Conservation (phyloP, 495 filamentous ascomycete genomes). For the Aspergillus leporis region DNA sequence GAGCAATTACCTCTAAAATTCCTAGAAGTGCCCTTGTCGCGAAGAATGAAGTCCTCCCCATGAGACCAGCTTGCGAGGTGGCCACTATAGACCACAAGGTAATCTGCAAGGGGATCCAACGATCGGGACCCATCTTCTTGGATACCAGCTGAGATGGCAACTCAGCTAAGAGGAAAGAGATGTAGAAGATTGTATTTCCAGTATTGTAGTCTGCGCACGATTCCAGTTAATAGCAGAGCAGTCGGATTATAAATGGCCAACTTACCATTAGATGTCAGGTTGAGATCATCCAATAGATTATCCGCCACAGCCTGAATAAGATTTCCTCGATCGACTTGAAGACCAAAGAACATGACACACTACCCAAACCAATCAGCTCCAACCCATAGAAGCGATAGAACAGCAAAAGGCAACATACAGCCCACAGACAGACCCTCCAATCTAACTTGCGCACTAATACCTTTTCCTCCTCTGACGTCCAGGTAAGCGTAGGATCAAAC, state of each 20-base stretch:
- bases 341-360: slow-evolving; percentile 63
- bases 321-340: slow-evolving; percentile 61
- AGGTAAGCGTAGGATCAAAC: slow-evolving; percentile 53
- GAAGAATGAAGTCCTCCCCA: slow-evolving; percentile 60
- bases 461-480: slow-evolving; percentile 56
- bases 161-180: slow-evolving; percentile 63
- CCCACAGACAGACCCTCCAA: slow-evolving; percentile 53
- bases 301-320: slow-evolving; percentile 56
- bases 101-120: slow-evolving; percentile 79
- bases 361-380: neutral
- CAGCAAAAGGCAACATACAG: slow-evolving; percentile 35
- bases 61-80: slow-evolving; percentile 58
- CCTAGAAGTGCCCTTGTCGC: slow-evolving; percentile 62
- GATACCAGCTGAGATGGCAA: slow-evolving; percentile 66
- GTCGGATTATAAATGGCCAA: slow-evolving; percentile 50
- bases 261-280: slow-evolving; percentile 51
- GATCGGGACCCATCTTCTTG: slow-evolving; percentile 71
- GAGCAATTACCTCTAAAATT: slow-evolving; percentile 49
- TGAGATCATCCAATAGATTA: slow-evolving; percentile 54
- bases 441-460: slow-evolving; percentile 53
- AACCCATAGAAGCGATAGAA: neutral
- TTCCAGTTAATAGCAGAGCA: slow-evolving; percentile 19
- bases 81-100: slow-evolving; percentile 71
- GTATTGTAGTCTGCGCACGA: slow-evolving; percentile 48
- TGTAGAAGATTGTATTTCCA: slow-evolving; percentile 40